These are phyloP conservation scores for Ceratobasidium sp. DNA, from an alignment of 1,284 basidiomycete genomes.

Conservation along the genomic window DNA sequence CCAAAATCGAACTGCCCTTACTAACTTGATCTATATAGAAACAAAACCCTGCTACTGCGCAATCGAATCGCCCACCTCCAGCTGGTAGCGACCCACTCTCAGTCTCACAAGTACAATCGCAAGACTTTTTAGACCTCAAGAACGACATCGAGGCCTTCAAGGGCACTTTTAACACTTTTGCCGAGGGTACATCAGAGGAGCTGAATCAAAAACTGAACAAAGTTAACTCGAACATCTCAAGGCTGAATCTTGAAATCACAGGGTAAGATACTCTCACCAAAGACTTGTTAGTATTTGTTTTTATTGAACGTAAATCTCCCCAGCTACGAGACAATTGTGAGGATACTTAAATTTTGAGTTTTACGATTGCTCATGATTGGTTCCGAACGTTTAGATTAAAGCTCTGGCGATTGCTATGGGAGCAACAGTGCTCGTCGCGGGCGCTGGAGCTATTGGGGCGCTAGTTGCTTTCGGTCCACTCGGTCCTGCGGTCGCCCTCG, in stretches of 20 bases:
- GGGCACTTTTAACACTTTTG: neutral
- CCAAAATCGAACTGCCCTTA: neutral
- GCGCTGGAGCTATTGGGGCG: neutral
- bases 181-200: neutral
- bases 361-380: too few species aligned
- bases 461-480: slow-evolving; percentile 2
- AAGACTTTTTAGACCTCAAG: slow-evolving; percentile 23
- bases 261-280: neutral
- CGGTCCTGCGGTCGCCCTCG: slow-evolving; percentile 2
- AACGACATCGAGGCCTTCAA: slow-evolving; percentile 14
- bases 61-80: neutral
- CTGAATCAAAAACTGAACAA: neutral
- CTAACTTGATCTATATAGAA: neutral
- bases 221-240: neutral
- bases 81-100: neutral
- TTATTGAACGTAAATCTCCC: neutral
- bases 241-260: neutral
- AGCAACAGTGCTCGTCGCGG: neutral
- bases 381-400: too few species aligned
- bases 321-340: neutral
- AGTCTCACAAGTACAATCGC: neutral
- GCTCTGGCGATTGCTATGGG: slow-evolving; percentile 19
- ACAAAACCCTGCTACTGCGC: neutral
- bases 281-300: too few species aligned
- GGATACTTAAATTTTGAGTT: neutral